Percentiles rank a stretch among this genome's conserved stretches.
Conservation (phyloP, 257 asterid species). For the Apocynum venetum region DNA sequence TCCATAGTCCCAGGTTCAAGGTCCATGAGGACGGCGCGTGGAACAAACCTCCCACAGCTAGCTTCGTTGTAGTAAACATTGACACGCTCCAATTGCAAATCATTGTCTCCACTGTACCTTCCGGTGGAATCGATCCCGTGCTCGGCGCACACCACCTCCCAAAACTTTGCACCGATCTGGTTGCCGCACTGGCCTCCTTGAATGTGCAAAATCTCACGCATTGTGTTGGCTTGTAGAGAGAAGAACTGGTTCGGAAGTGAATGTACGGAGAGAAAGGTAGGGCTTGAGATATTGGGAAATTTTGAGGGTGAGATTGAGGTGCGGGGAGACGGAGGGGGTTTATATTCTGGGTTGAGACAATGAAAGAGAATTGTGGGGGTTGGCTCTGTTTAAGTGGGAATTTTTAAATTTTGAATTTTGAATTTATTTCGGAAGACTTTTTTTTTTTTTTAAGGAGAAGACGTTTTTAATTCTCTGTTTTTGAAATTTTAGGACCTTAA, state of each 20-base stretch:
- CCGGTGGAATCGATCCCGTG: constrained; percentile 76
- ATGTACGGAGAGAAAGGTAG: neutral
- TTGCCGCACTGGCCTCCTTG: constrained; percentile 88
- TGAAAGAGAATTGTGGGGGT: neutral
- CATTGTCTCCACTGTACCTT: constrained; percentile 61
- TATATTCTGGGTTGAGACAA: neutral
- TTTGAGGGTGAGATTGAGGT: neutral
- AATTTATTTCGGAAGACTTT: neutral
- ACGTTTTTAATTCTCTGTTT: neutral
- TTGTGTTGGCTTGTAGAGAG: constrained; percentile 4
- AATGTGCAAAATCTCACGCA: constrained; percentile 82
- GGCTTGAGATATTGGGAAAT: neutral
- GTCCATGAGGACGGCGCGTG: constrained; percentile 85
- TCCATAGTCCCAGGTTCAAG: constrained; percentile 84
- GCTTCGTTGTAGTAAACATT: constrained; percentile 76
- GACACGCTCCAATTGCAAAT: constrained; percentile 67
- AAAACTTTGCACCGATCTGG: constrained; percentile 77
- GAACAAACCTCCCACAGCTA: constrained; percentile 70
- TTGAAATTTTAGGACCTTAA: neutral
- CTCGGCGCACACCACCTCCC: constrained; percentile 68
- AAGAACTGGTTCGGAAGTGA: neutral
- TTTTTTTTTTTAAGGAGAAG: too few relatives aligned
- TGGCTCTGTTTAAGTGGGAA: constrained; percentile 11
- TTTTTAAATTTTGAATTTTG: constrained; percentile 8
- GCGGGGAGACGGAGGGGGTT: neutral